These are phyloP conservation scores for Kodamaea neixiangensis DNA, from an alignment of 805 yeast species.

Conservation along the genomic window DNA sequence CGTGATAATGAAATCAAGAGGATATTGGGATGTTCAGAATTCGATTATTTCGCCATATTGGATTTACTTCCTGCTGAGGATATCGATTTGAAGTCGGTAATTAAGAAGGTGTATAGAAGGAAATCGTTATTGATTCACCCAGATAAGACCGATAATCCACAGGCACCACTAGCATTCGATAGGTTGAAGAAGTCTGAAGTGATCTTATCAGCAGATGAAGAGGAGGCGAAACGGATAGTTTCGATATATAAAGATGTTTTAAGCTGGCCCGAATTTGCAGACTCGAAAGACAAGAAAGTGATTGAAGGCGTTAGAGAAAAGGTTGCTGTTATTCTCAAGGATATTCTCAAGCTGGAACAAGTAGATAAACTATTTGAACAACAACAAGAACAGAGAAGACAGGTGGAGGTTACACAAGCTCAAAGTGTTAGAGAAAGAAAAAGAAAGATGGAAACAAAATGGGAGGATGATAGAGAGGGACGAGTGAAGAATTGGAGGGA, in stretches of 20 bases:
- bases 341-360: constrained; percentile 31
- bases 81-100: constrained; percentile 27
- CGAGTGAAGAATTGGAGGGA: constrained; percentile 63
- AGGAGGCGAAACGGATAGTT: constrained; percentile 25
- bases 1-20: constrained; percentile 58
- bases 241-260: constrained; percentile 32
- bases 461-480: constrained; percentile 63
- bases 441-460: constrained; percentile 44
- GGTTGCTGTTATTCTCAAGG: constrained; percentile 48
- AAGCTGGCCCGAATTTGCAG: constrained; percentile 8
- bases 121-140: constrained; percentile 71
- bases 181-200: constrained; percentile 54
- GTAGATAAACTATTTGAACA: constrained; percentile 28
- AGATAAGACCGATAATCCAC: constrained; percentile 55
- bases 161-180: constrained; percentile 69
- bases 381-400: constrained; percentile 27
- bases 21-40: constrained; percentile 46
- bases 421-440: constrained; percentile 44
- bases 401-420: constrained; percentile 31
- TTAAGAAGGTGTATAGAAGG: constrained; percentile 52
- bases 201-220: constrained; percentile 20
- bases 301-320: constrained; percentile 24
- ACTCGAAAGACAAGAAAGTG: neutral
- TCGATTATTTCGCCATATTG: constrained; percentile 58
- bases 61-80: constrained; percentile 36